A percentile compares a stretch with the other conserved stretches of the same genome.
phyloP scores from a whole-genome alignment of 768 basidiomycete species.

The Dentipellis sp. region DNA sequence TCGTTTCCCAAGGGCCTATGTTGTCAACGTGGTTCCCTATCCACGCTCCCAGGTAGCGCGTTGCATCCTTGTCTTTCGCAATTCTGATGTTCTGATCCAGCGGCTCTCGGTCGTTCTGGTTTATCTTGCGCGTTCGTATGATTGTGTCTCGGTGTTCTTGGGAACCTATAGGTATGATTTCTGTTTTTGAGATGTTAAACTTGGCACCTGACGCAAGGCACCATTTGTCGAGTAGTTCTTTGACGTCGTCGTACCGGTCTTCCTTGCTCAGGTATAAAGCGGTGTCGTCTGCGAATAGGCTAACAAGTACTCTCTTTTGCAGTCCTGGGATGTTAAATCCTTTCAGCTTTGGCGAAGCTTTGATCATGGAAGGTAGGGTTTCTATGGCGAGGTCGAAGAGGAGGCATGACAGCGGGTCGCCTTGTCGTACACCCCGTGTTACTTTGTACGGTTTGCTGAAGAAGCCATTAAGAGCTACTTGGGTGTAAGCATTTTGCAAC shows the following conservation, averaged over 20 bases:
- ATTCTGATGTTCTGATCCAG: neutral
- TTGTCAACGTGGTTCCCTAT: neutral
- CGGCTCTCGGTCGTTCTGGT: neutral
- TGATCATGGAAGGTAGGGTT: constrained; percentile 2
- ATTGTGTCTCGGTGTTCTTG: constrained; percentile 5
- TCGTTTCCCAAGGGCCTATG: neutral
- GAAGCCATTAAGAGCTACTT: neutral
- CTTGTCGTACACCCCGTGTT: constrained; percentile 4
- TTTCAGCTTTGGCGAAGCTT: neutral
- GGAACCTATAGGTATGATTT: constrained; percentile 26
- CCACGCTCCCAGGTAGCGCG: neutral
- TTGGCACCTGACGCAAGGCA: constrained; percentile 31
- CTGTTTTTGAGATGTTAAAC: constrained; percentile 34
- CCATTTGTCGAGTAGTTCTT: constrained; percentile 26
- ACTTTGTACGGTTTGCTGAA: constrained; percentile 6
- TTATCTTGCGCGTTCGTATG: neutral
- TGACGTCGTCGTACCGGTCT: constrained; percentile 20
- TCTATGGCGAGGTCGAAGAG: constrained; percentile 10
- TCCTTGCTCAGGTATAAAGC: constrained; percentile 18
- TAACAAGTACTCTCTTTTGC: neutral
- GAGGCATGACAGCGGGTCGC: constrained; percentile 11
- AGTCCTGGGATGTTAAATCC: neutral
- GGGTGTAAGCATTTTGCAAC: neutral
- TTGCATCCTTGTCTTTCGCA: neutral
- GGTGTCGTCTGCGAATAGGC: neutral